These are phyloP conservation scores for Aureoboletus auriporus DNA, from an alignment of 768 basidiomycete species.

Conservation along the genomic window DNA sequence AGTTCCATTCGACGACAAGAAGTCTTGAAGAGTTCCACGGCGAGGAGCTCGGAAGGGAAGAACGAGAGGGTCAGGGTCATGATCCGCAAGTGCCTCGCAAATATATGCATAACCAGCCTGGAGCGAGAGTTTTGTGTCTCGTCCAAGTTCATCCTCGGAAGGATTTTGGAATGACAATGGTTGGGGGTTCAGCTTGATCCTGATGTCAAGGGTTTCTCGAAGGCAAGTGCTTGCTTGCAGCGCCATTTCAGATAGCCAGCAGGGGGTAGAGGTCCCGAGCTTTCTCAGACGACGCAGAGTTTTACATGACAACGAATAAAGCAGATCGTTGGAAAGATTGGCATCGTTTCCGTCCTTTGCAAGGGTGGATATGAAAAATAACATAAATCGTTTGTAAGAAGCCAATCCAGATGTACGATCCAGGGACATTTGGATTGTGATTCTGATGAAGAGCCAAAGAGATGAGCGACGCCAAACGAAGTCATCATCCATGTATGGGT, in stretches of 20 bases:
- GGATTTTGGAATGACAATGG: constrained; percentile 16
- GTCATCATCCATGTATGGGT: no score
- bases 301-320: constrained; percentile 22
- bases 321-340: constrained; percentile 15
- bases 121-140: constrained; percentile 35
- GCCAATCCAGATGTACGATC: constrained; percentile 2
- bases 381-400: constrained; percentile 45
- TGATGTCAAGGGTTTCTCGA: not conserved
- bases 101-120: constrained; percentile 27
- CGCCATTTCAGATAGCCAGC: constrained; percentile 36
- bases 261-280: constrained; percentile 9
- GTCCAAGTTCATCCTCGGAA: not conserved
- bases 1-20: constrained; percentile 9
- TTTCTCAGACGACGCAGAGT: constrained; percentile 16
- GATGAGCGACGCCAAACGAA: constrained; percentile 27
- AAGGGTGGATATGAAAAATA: constrained; percentile 33
- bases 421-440: constrained; percentile 26
- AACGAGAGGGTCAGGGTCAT: constrained; percentile 6
- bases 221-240: constrained; percentile 26
- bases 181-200: constrained; percentile 18
- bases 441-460: constrained; percentile 32
- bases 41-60: not conserved
- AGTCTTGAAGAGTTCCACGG: constrained; percentile 7
- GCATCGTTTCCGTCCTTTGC: constrained; percentile 16
- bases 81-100: constrained; percentile 8